These are phyloP conservation scores for Shiraia bambusicola DNA, from an alignment of 2,329 filamentous ascomycete species.

Conservation along the genomic window DNA sequence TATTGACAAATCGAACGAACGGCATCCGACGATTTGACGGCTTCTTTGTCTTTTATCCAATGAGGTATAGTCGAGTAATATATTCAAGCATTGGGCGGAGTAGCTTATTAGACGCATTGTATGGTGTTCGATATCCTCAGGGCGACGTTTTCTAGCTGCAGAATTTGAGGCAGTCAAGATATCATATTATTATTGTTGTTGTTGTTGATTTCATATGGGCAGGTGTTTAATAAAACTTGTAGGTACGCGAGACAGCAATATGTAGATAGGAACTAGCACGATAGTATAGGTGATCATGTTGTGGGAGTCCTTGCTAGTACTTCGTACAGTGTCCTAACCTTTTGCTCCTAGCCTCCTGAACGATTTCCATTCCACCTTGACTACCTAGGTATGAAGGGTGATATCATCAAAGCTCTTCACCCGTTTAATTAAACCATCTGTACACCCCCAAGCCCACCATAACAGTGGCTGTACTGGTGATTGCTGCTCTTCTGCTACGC, in stretches of 20 bases:
- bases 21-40: slow-evolving; percentile 15
- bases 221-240: neutral
- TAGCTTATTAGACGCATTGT: slow-evolving; percentile 27
- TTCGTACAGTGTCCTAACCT: no score
- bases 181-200: slow-evolving; percentile 12
- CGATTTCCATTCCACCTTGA: no score
- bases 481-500: slow-evolving; percentile 42
- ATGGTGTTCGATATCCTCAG: slow-evolving; percentile 23
- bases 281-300: no score
- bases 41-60: slow-evolving; percentile 21
- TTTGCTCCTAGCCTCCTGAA: no score
- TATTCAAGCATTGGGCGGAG: slow-evolving; percentile 27
- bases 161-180: slow-evolving; percentile 14
- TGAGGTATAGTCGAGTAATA: slow-evolving; percentile 19
- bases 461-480: slow-evolving; percentile 44
- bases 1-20: slow-evolving; percentile 6
- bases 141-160: slow-evolving; percentile 13
- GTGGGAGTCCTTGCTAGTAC: no score
- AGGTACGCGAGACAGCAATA: no score
- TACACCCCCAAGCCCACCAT: slow-evolving; percentile 51
- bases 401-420: neutral
- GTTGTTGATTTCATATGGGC: neutral
- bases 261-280: no score
- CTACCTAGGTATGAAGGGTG: no score
- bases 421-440: slow-evolving; percentile 40